Conservation (phyloP, 176 grass and related monocot species). For the Aegilops bicornis region DNA sequence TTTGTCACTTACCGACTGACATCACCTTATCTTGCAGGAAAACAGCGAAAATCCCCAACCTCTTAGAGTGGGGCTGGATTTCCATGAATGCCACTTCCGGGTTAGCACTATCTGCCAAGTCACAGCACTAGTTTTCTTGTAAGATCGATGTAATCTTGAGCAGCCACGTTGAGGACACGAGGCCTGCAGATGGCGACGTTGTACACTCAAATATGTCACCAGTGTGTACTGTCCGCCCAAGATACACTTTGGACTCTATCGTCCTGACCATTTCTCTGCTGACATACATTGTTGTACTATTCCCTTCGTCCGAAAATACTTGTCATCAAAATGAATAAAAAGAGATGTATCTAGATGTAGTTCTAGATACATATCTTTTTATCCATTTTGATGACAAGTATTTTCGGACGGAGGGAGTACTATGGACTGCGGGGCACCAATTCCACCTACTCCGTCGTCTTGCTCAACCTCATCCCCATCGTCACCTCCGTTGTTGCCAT, state of each 20-base stretch:
- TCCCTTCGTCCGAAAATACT: too few species aligned
- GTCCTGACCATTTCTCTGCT: too few species aligned
- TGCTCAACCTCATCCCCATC: slow-evolving; percentile 48
- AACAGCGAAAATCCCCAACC: background rate
- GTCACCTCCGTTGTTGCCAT: slow-evolving; percentile 45
- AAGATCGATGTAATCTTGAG: background rate
- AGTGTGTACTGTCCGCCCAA: too few species aligned
- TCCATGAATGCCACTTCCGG: background rate
- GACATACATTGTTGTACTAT: too few species aligned
- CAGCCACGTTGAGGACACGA: background rate
- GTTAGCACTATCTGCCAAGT: background rate
- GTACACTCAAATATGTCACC: too few species aligned
- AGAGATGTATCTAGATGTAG: too few species aligned
- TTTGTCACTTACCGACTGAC: background rate
- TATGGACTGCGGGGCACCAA: slow-evolving; percentile 30
- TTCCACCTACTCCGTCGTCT: slow-evolving; percentile 27
- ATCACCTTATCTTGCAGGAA: background rate
- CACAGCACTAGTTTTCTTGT: background rate
- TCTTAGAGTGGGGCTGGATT: slow-evolving; percentile 8
- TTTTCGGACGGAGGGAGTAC: too few species aligned
- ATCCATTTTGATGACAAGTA: too few species aligned
- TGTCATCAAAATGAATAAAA: too few species aligned
- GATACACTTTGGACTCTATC: too few species aligned
- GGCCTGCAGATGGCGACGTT: background rate
- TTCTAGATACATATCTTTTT: too few species aligned